phyloP scores from a whole-genome alignment of 2,329 filamentous ascomycete species.

The Exophiala aquamarina region DNA sequence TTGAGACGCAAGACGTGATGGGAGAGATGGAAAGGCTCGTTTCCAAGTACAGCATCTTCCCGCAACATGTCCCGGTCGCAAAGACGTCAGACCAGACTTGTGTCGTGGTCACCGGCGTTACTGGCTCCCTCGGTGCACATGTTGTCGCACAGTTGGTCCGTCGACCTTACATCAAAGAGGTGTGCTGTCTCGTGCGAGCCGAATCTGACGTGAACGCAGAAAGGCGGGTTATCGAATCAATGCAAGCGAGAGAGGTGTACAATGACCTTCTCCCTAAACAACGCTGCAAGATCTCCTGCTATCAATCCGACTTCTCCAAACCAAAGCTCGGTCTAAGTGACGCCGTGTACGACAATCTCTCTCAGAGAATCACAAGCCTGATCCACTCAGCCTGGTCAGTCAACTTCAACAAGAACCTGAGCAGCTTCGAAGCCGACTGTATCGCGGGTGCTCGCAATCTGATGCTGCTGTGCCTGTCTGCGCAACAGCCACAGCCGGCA shows the following conservation, averaged over 20 bases:
- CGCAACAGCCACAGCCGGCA: constrained; percentile 33
- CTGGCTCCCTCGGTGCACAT: constrained; percentile 65
- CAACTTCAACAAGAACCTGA: constrained; percentile 60
- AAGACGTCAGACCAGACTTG: constrained; percentile 27
- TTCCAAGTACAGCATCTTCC: constrained; percentile 37
- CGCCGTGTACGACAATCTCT: constrained; percentile 43
- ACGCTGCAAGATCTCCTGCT: constrained; percentile 44
- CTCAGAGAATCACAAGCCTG: constrained; percentile 48
- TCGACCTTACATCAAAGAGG: constrained; percentile 38
- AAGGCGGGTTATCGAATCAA: constrained; percentile 46
- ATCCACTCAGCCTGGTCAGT: constrained; percentile 67
- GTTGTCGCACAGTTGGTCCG: constrained; percentile 49
- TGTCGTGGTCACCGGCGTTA: constrained; percentile 59
- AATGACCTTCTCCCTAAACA: constrained; percentile 5
- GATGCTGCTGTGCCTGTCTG: constrained; percentile 38
- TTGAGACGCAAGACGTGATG: constrained; percentile 35
- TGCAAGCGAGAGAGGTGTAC: constrained; percentile 32
- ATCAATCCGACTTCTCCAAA: constrained; percentile 50
- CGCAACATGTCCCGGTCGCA: constrained; percentile 28
- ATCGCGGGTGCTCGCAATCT: constrained; percentile 24
- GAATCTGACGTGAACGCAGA: constrained; percentile 41
- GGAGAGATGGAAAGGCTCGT: constrained; percentile 48
- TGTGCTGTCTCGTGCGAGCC: constrained; percentile 62
- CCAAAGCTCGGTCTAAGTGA: constrained; percentile 48
- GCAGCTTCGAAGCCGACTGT: constrained; percentile 54